Evolutionary conservation across 2,329 filamentous ascomycete genomes (phyloP).

Genomic region (Calonectria leucothoes): DNA sequence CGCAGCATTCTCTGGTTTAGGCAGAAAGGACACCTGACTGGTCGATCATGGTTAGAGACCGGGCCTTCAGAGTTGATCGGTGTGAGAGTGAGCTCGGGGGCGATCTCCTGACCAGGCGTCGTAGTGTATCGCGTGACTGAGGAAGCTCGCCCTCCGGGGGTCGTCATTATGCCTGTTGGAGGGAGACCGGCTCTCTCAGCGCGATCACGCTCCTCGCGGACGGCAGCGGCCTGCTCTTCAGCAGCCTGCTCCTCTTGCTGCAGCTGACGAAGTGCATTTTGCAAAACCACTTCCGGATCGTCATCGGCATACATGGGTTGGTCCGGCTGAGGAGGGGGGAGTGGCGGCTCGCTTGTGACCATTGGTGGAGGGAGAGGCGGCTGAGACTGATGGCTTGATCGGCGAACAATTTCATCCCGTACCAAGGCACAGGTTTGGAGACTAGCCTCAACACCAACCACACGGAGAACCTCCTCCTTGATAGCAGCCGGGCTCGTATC

Average conservation of each 20-base stretch:
- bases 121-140: conserved; percentile 48
- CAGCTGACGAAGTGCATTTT: conserved; percentile 68
- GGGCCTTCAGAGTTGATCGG: conserved; percentile 64
- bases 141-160: conserved; percentile 42
- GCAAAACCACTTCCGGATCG: conserved; percentile 68
- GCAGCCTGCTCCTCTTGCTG: conserved; percentile 70
- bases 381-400: conserved; percentile 39
- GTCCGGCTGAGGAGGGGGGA: conserved; percentile 46
- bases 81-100: conserved; percentile 62
- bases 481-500: conserved; percentile 72
- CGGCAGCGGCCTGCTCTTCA: conserved; percentile 67
- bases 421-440: conserved; percentile 67
- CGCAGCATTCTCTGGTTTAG: conserved; percentile 71
- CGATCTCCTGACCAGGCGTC: conserved; percentile 49
- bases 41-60: conserved; percentile 58
- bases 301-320: conserved; percentile 61
- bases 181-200: conserved; percentile 53
- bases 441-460: conserved; percentile 65
- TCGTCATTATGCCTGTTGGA: conserved; percentile 47
- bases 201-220: conserved; percentile 63
- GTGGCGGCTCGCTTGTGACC: conserved; percentile 39
- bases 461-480: conserved; percentile 66
- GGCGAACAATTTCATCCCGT: conserved; percentile 66
- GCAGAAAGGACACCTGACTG: conserved; percentile 70
- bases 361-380: conserved; percentile 39